Base-by-base conservation (phyloP, 2,329 filamentous ascomycete genomes). In the Fusarium sublunatum region DNA sequence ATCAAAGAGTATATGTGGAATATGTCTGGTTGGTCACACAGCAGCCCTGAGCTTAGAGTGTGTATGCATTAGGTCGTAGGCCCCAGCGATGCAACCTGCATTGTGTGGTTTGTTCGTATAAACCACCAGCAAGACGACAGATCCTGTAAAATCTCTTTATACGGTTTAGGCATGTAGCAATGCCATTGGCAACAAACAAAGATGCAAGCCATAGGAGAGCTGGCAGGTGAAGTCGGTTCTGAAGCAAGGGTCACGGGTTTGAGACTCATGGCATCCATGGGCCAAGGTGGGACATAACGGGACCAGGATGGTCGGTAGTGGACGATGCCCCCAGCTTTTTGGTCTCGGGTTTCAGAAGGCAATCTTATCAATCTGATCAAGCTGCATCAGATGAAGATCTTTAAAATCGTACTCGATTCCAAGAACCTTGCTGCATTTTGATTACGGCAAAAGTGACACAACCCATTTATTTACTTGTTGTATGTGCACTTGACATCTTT, bases 281-380 rank as follows among this genome's bases (percentile, higher is more conserved):
- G 19, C 19, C 44, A 40, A 65, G 48, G 57, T 59, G 56, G 44
- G 50, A 67, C 61, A 58, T 19, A 43, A 36, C 43, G 43, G 41
- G 57, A 57, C 53, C 41, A 45, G 41, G 58, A 54, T 53, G 31
- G 35, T 58, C 34, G 38, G 39, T 39, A 58, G 50, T 52, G 60
- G 53, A 54, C 41, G 41, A 44, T 45, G 59, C 43, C 62, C 62
- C 62, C 41, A 45, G 59, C 55, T 55, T 54, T 57, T 61, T 25
- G 35, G 45, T 38, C 25, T 47, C 39, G 19, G 49, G 43, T 55
- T 52, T 54, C 39, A 53, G 60, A 53, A 47, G 42, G 19, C 31
- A 60, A 71, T 70, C 69, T 71, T 71, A 71, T 71, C 69, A 69
- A 71, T 71, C 69, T 62, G 49, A 71, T 71, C 68, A 67, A 64